Evolutionary conservation across 1,284 basidiomycete species (phyloP), one percentile per base, ranked within the genome.

Genomic region (Mrakiaceae sp.): DNA sequence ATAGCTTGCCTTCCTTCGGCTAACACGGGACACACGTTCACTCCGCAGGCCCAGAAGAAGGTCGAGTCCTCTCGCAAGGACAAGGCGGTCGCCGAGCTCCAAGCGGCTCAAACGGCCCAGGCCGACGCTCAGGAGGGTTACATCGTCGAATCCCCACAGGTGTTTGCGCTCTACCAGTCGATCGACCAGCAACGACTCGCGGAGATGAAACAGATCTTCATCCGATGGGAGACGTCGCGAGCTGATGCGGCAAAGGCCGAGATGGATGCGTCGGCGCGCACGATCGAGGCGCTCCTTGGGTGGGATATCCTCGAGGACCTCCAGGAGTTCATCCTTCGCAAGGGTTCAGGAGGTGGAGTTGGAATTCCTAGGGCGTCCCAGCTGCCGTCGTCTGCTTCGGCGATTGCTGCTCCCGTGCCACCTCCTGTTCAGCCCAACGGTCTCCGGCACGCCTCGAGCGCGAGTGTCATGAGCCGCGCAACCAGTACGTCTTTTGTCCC

Each of bases 181-280:
- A 67, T 76, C 16, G 76, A 77, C 47, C 73, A 74, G 62, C 71
- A 72, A 46, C 69, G 77, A 11, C 67, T 77, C 39, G 68, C 69
- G 4, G 67, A 67, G 10, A 65, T 77, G 43, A 78, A 78, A 66
- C 76, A 78, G 69, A 66, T 75, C 39, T 64, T 72, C 9, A 74
- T 77, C 9, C 71, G 75, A 50, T 78, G 73, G 72, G 73, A 74
- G 5, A 78, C 76, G 0, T 68, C 72, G 12, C 69, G 72, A 43
- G 72, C 71, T 1, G 77, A 78, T 63, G 71, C 74, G 59, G 74
- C 75, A 0, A 68, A 70, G 5, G 67, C 69, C 50, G 71, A 74
- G 48, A 71, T 74, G 9, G 73, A 76, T 61, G 68, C 73, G 27
- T 72, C 74, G 3, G 76, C 76, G 63, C 58, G 68, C 4, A 69